Percentiles rank a stretch among this genome's conserved stretches.
Evolutionary conservation across 2,329 filamentous ascomycete genomes (phyloP).

Genomic region (Aspergillus brunneoviolaceus): DNA sequence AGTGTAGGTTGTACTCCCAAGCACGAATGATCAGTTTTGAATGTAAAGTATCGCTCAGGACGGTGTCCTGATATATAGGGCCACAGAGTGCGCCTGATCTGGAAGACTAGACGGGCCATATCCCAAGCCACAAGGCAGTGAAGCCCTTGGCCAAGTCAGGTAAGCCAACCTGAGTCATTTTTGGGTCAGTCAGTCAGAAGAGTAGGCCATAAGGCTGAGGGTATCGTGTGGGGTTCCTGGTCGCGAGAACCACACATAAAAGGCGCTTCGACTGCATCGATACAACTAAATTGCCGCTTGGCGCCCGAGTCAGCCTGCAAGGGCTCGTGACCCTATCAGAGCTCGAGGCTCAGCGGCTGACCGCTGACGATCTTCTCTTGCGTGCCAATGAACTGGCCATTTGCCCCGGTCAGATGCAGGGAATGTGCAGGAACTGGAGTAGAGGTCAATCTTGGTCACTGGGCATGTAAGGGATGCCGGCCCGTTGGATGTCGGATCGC

Average conservation of each 20-base stretch:
- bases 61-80: not conserved
- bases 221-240: not conserved
- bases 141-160: constrained; percentile 3
- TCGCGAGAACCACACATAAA: constrained; percentile 5
- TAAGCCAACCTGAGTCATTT: constrained; percentile 19
- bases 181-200: constrained; percentile 18
- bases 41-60: not conserved
- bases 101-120: not conserved
- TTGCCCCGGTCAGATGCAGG: not conserved
- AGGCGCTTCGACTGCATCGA: not conserved
- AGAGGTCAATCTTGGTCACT: not conserved
- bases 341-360: constrained; percentile 9
- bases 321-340: constrained; percentile 21
- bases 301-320: constrained; percentile 18
- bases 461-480: not conserved
- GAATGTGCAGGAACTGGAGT: not conserved
- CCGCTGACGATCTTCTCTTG: constrained; percentile 4
- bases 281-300: constrained; percentile 9
- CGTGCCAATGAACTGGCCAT: not conserved
- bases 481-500: not conserved
- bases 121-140: constrained; percentile 20
- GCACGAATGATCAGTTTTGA: no score
- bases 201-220: constrained; percentile 11
- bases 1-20: no score
- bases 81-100: constrained; percentile 16